Evolutionary conservation across 2,329 filamentous ascomycete genomes (phyloP).

Genomic region (Hypoxylon sp.): DNA sequence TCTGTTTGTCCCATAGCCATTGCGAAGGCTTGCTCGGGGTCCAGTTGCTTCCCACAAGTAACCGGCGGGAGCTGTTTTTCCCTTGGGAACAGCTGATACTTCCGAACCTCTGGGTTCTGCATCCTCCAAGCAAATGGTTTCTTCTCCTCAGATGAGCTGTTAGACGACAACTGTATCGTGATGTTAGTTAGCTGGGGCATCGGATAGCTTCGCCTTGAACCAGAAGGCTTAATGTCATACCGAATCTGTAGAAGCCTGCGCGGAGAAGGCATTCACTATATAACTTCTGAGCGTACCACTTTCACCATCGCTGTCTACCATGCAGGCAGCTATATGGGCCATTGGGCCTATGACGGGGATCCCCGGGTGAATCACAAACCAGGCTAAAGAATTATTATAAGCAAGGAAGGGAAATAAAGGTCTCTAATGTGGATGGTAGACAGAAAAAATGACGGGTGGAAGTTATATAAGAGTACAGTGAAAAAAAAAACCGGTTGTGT

Average conservation of each 20-base stretch:
- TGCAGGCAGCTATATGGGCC: conserved; percentile 75
- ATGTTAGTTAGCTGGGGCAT: conserved; percentile 50
- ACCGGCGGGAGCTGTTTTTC: conserved; percentile 63
- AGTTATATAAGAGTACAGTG: conserved; percentile 54
- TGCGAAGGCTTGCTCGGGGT: conserved; percentile 65
- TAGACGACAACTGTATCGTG: conserved; percentile 50
- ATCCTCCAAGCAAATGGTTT: conserved; percentile 70
- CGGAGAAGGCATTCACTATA: conserved; percentile 67
- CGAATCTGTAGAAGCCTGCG: conserved; percentile 62
- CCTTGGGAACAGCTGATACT: conserved; percentile 74
- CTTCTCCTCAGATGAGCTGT: conserved; percentile 62
- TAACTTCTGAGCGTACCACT: conserved; percentile 59
- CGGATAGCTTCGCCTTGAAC: conserved; percentile 43
- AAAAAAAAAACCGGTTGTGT: conserved; percentile 44
- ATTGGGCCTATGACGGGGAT: conserved; percentile 60
- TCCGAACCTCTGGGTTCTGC: conserved; percentile 68
- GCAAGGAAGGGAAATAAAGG: conserved; percentile 52
- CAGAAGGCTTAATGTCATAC: conserved; percentile 56
- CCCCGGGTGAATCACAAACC: conserved; percentile 50
- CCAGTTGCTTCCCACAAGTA: conserved; percentile 62
- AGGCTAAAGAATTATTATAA: conserved; percentile 49
- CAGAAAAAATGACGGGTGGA: conserved; percentile 48
- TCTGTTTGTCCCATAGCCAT: conserved; percentile 61
- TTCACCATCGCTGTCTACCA: conserved; percentile 65
- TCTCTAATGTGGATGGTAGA: conserved; percentile 51